Evolutionary conservation across 2,329 filamentous ascomycete genomes (phyloP).

Genomic region (Ophiocordyceps camponoti-floridani): DNA sequence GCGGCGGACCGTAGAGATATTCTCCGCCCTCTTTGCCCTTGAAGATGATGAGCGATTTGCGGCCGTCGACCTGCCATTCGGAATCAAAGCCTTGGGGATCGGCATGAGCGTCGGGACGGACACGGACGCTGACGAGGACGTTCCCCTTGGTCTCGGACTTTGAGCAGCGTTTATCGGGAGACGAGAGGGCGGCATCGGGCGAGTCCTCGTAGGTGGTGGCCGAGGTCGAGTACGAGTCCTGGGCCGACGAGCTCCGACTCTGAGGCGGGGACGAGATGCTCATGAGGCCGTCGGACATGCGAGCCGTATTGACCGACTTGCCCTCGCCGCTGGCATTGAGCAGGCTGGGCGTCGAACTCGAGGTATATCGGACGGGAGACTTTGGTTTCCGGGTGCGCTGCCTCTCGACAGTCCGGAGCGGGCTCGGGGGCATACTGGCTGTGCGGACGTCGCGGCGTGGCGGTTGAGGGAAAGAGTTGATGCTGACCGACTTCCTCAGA

Average conservation of each 20-base stretch:
- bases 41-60: slow-evolving; percentile 66
- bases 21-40: slow-evolving; percentile 80
- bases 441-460: slow-evolving; percentile 47
- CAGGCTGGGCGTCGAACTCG: slow-evolving; percentile 45
- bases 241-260: slow-evolving; percentile 79
- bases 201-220: slow-evolving; percentile 76
- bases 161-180: slow-evolving; percentile 28
- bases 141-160: slow-evolving; percentile 72
- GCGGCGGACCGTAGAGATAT: slow-evolving; percentile 79
- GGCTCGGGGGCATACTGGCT: slow-evolving; percentile 44
- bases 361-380: slow-evolving; percentile 29
- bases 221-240: slow-evolving; percentile 82
- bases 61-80: slow-evolving; percentile 85
- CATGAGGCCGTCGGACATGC: slow-evolving; percentile 57
- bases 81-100: slow-evolving; percentile 46
- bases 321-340: slow-evolving; percentile 65
- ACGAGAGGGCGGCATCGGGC: slow-evolving; percentile 29
- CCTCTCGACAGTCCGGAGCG: slow-evolving; percentile 30
- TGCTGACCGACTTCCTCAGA: slow-evolving; percentile 76
- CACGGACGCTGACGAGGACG: slow-evolving; percentile 85
- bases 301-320: slow-evolving; percentile 48
- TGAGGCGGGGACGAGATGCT: slow-evolving; percentile 70
- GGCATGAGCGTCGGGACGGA: slow-evolving; percentile 63
- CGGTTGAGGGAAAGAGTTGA: slow-evolving; percentile 83
- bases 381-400: slow-evolving; percentile 33